Percentiles rank a stretch among this genome's conserved stretches.
phyloP scores from a whole-genome alignment of 768 basidiomycete species.

The Hericium rajendrae region DNA sequence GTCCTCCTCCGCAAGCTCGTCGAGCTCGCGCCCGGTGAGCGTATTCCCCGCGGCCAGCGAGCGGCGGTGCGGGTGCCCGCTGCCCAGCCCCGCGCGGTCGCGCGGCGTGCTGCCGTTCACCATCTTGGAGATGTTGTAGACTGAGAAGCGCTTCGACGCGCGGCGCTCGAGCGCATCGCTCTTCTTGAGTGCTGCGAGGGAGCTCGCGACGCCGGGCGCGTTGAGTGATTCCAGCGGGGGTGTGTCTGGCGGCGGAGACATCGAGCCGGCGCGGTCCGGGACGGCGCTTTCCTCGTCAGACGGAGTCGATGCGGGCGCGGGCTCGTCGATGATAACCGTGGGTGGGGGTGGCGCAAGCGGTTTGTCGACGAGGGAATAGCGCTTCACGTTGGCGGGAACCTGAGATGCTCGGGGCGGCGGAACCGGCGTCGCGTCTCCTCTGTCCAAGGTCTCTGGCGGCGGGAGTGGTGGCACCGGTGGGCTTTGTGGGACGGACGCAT shows the following conservation, averaged over 20 bases:
- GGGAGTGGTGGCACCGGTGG: neutral
- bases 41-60: constrained; percentile 52
- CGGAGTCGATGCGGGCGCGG: constrained; percentile 19
- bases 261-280: constrained; percentile 12
- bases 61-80: constrained; percentile 48
- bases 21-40: constrained; percentile 63
- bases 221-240: constrained; percentile 41
- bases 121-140: constrained; percentile 93
- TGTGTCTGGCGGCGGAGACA: constrained; percentile 26
- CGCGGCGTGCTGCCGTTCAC: constrained; percentile 44
- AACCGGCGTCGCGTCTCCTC: constrained; percentile 14
- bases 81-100: constrained; percentile 22
- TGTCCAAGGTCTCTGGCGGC: constrained; percentile 11
- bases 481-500: neutral
- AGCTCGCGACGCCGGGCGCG: constrained; percentile 44
- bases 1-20: constrained; percentile 65
- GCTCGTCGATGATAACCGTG: constrained; percentile 46
- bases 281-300: constrained; percentile 1
- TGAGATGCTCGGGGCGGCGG: constrained; percentile 23
- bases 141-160: constrained; percentile 92
- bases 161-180: constrained; percentile 80
- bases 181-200: constrained; percentile 82
- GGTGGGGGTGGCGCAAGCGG: constrained; percentile 43
- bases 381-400: constrained; percentile 63
- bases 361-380: constrained; percentile 72